phyloP scores from a whole-genome alignment of 108 stramenopile genomes.

The Mediolabrus comicus region DNA sequence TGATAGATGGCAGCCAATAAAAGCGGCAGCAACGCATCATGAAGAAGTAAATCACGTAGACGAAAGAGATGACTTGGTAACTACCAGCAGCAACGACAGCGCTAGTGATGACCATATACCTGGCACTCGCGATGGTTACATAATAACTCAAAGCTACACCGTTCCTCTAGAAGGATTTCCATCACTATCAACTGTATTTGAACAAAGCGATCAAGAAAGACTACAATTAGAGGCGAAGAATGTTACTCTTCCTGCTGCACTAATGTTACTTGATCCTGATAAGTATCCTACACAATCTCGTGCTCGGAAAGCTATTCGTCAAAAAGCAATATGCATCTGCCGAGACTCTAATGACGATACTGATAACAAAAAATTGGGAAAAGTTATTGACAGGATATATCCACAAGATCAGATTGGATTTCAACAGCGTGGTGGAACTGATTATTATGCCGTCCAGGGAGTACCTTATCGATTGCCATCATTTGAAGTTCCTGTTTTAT shows the following conservation, averaged over 20 bases:
- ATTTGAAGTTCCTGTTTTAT: conserved; percentile 79
- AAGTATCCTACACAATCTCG: conserved; percentile 76
- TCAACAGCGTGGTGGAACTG: conserved; percentile 28
- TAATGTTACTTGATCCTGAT: conserved; percentile 73
- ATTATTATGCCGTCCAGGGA: conserved; percentile 34
- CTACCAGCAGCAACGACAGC: too few relatives aligned
- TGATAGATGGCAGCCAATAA: neutral
- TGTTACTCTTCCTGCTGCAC: conserved; percentile 77
- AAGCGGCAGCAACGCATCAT: neutral
- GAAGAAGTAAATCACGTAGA: neutral
- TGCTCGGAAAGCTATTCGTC: conserved; percentile 70
- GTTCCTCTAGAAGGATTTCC: conserved; percentile 25
- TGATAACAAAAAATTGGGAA: conserved; percentile 27
- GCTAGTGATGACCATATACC: neutral
- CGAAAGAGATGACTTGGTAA: neutral
- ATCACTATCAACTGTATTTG: conserved; percentile 15
- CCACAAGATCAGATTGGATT: conserved; percentile 37
- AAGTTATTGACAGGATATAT: conserved; percentile 30
- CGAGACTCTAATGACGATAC: neutral
- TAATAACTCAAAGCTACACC: conserved; percentile 20
- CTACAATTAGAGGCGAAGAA: conserved; percentile 35
- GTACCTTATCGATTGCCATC: conserved; percentile 33
- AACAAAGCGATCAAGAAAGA: conserved; percentile 15
- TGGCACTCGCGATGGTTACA: conserved; percentile 30
- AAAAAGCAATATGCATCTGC: conserved; percentile 32